These are phyloP conservation scores for Penicillium capsulatum DNA, from an alignment of 2,329 filamentous ascomycete genomes.

Conservation along the genomic window DNA sequence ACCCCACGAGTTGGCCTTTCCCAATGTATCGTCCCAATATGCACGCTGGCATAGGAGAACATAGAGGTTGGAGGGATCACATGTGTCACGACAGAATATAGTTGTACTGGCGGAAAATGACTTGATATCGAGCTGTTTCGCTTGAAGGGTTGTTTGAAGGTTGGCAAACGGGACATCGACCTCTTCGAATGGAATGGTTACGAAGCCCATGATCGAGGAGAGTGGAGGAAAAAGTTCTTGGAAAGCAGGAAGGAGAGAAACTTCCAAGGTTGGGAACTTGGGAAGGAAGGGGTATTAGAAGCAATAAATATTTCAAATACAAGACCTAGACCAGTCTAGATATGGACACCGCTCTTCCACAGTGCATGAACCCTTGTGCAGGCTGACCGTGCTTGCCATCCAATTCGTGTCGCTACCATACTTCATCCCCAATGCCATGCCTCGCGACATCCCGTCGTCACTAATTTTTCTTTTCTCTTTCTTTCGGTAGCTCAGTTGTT, in stretches of 20 bases:
- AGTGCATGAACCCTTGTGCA: background rate
- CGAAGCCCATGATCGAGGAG: conserved; percentile 1
- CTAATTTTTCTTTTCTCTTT: background rate
- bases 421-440: background rate
- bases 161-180: conserved; percentile 5
- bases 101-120: conserved; percentile 5
- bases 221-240: background rate
- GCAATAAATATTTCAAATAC: background rate
- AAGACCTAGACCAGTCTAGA: background rate
- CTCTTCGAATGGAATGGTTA: conserved; percentile 2
- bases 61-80: background rate
- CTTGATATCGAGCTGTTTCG: conserved; percentile 4
- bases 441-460: background rate
- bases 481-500: background rate
- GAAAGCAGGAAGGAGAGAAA: background rate
- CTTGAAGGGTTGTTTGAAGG: conserved; percentile 2
- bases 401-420: background rate
- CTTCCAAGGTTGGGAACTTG: background rate
- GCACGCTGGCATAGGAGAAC: conserved; percentile 4
- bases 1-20: conserved; percentile 3
- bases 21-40: conserved; percentile 1
- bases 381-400: background rate
- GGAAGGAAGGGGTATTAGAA: background rate
- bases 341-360: background rate
- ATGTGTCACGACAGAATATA: conserved; percentile 2